Percentiles rank a stretch among this genome's conserved stretches.
phyloP scores from a whole-genome alignment of 2,329 filamentous ascomycete genomes.

The Ophiocordyceps sinensis region DNA sequence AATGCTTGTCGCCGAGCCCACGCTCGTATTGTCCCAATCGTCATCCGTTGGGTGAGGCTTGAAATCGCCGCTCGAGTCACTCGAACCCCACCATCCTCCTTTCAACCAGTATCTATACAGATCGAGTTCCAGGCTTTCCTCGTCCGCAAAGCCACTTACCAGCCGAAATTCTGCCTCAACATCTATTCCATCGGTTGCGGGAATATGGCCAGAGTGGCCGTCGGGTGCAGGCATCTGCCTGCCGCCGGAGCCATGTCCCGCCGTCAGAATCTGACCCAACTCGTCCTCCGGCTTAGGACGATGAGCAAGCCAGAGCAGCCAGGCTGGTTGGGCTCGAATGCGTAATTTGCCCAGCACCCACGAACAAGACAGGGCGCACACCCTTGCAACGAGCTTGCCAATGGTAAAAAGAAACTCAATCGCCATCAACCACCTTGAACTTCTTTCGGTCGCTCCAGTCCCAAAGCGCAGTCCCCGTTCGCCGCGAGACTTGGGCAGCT shows the following conservation, averaged over 20 bases:
- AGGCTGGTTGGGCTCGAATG: slow-evolving; percentile 22
- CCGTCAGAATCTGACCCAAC: background rate
- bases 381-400: slow-evolving; percentile 24
- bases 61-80: slow-evolving; percentile 72
- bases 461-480: slow-evolving; percentile 42
- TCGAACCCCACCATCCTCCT: slow-evolving; percentile 73
- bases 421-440: slow-evolving; percentile 63
- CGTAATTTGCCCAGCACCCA: slow-evolving; percentile 45
- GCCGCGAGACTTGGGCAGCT: slow-evolving; percentile 30
- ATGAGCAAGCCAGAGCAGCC: slow-evolving; percentile 40
- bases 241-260: background rate
- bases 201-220: slow-evolving; percentile 37
- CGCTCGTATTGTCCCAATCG: slow-evolving; percentile 64
- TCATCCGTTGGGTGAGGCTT: slow-evolving; percentile 36
- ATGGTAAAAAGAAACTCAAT: slow-evolving; percentile 67
- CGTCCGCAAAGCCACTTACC: slow-evolving; percentile 30
- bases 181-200: slow-evolving; percentile 53
- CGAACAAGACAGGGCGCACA: slow-evolving; percentile 15
- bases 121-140: slow-evolving; percentile 55
- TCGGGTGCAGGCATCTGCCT: background rate
- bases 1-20: slow-evolving; percentile 45
- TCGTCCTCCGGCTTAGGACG: slow-evolving; percentile 3
- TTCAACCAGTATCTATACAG: slow-evolving; percentile 76
- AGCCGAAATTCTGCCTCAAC: slow-evolving; percentile 67
- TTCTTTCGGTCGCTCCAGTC: slow-evolving; percentile 65